phyloP scores from a whole-genome alignment of 2,329 filamentous ascomycete genomes.

The Sarocladium strictum region DNA sequence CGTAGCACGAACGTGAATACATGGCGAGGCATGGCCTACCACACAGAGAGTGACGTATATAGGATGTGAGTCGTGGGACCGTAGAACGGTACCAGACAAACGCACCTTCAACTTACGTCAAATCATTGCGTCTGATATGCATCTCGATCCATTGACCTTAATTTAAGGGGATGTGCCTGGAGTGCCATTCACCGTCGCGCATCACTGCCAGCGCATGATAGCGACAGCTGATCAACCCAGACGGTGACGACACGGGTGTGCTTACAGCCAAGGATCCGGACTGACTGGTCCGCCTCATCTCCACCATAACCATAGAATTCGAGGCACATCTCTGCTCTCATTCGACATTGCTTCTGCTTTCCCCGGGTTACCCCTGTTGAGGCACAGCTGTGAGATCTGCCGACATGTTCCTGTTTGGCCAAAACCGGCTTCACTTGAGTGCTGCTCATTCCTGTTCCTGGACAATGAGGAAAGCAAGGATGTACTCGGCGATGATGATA shows the following conservation, averaged over 20 bases:
- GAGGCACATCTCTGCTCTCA: not conserved
- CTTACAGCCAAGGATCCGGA: constrained; percentile 1
- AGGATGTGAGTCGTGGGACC: not conserved
- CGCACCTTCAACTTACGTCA: not conserved
- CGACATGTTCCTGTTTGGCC: not conserved
- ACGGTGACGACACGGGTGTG: constrained; percentile 1
- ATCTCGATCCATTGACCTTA: constrained; percentile 1
- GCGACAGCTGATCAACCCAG: not conserved
- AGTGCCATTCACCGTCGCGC: not conserved
- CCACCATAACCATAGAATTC: not conserved
- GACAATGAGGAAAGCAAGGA: not conserved
- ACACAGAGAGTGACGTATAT: not conserved
- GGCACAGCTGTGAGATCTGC: not conserved
- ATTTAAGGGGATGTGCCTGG: not conserved
- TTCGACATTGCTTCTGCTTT: not conserved
- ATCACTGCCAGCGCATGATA: constrained; percentile 1
- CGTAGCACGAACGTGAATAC: not conserved
- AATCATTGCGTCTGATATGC: not conserved
- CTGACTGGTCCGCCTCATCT: not conserved
- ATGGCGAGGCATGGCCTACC: not conserved
- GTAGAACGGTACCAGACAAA: not conserved
- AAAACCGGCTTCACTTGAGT: not conserved
- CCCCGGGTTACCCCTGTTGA: not conserved
- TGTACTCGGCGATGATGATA: not conserved
- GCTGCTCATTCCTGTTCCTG: not conserved